A percentile compares a stretch with the other conserved stretches of the same genome.
Evolutionary conservation across 768 basidiomycete species (phyloP).

Genomic region (Guyanaporus albipodus): DNA sequence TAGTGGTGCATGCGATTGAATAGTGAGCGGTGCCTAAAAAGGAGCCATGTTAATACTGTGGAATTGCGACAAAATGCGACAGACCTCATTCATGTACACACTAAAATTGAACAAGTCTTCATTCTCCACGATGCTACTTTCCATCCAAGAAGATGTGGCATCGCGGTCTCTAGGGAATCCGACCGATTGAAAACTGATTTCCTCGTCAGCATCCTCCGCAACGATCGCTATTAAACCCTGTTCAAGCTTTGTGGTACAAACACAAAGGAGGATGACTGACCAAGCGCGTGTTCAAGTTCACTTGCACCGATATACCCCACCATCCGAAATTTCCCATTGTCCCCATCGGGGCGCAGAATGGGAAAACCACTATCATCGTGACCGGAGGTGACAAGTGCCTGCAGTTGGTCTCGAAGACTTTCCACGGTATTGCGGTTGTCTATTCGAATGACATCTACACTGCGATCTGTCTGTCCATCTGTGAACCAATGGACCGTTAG

Average conservation of each 20-base stretch:
- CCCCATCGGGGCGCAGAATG: constrained; percentile 54
- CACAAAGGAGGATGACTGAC: constrained; percentile 41
- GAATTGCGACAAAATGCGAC: constrained; percentile 2
- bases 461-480: constrained; percentile 54
- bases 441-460: constrained; percentile 65
- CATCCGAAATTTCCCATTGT: constrained; percentile 53
- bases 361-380: constrained; percentile 85
- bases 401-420: constrained; percentile 68
- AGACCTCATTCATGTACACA: constrained; percentile 85
- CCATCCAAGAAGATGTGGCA: constrained; percentile 53
- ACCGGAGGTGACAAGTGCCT: constrained; percentile 51
- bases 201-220: constrained; percentile 65
- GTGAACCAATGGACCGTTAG: too few relatives aligned
- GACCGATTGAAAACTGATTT: constrained; percentile 59
- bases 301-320: constrained; percentile 89
- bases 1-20: constrained; percentile 80
- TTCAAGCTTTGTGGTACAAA: not conserved
- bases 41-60: not conserved
- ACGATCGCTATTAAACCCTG: constrained; percentile 52
- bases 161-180: constrained; percentile 38
- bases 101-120: constrained; percentile 76
- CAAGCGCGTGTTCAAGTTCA: constrained; percentile 90
- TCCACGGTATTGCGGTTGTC: constrained; percentile 76
- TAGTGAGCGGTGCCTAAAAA: constrained; percentile 76
- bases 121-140: constrained; percentile 22